Evolutionary conservation across 1,139 yeast species (phyloP).

Genomic region (Geotrichum citri-aurantii): DNA sequence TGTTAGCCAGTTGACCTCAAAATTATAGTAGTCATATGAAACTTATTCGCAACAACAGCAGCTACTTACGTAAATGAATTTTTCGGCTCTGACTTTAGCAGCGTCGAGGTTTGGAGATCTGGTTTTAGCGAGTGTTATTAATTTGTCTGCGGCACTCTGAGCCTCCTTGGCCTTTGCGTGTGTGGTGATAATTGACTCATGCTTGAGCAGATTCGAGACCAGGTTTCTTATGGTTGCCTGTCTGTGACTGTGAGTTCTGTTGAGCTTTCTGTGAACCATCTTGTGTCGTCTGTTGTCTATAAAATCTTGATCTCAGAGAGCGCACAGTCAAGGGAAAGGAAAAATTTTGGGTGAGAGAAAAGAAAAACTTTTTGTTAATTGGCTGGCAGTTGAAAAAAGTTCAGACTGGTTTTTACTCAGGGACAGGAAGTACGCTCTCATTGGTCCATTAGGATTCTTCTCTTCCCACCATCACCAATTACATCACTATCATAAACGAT

Average conservation of each 20-base stretch:
- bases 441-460: not conserved
- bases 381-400: conserved; percentile 1
- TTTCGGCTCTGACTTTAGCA: conserved; percentile 27
- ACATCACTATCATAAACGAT: not conserved
- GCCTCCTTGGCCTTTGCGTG: conserved; percentile 68
- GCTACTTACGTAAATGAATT: conserved; percentile 25
- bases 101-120: conserved; percentile 25
- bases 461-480: conserved; percentile 4
- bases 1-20: conserved; percentile 16
- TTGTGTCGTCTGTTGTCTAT: not conserved
- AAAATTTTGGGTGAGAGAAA: not conserved
- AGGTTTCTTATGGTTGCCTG: conserved; percentile 53
- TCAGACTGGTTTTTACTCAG: conserved; percentile 5
- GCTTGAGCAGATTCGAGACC: conserved; percentile 59
- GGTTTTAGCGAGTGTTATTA: conserved; percentile 47
- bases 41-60: not conserved
- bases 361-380: conserved; percentile 9
- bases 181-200: conserved; percentile 65
- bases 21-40: not conserved
- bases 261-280: conserved; percentile 20
- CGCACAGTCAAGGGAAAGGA: not conserved
- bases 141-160: conserved; percentile 49
- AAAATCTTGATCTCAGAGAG: not conserved
- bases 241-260: conserved; percentile 43
- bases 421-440: conserved; percentile 7